Percentiles rank a stretch among this genome's conserved stretches.
Evolutionary conservation across 768 basidiomycete genomes (phyloP).

Genomic region (Phylloporus rhodoxanthus): DNA sequence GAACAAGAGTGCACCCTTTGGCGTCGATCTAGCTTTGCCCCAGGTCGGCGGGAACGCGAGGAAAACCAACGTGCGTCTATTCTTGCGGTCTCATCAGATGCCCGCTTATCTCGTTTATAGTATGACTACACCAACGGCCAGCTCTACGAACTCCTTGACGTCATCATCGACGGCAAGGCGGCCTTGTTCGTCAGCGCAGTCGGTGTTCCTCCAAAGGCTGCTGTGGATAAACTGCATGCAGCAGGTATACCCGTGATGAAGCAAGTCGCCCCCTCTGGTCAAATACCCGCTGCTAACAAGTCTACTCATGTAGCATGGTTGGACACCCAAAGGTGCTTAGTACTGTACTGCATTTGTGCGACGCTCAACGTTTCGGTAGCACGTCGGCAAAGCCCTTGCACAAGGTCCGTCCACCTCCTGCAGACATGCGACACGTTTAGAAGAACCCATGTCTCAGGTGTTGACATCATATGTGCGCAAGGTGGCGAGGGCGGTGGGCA

Average conservation of each 20-base stretch:
- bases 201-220: constrained; percentile 79
- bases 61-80: constrained; percentile 63
- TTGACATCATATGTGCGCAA: constrained; percentile 86
- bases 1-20: constrained; percentile 70
- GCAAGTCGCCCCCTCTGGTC: constrained; percentile 36
- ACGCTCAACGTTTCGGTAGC: constrained; percentile 34
- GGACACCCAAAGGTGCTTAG: constrained; percentile 71
- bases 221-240: constrained; percentile 74
- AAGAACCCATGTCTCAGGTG: constrained; percentile 39
- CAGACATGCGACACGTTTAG: not conserved
- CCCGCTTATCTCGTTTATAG: constrained; percentile 17
- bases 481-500: constrained; percentile 88
- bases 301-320: constrained; percentile 51
- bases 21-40: constrained; percentile 80
- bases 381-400: constrained; percentile 68
- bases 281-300: not conserved
- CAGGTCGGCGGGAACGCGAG: constrained; percentile 77
- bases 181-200: constrained; percentile 80
- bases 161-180: constrained; percentile 68
- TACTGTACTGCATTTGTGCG: not conserved
- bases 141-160: constrained; percentile 68
- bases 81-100: not conserved
- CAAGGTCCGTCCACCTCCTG: constrained; percentile 40
- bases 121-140: constrained; percentile 78
- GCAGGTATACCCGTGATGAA: constrained; percentile 84